Percentiles rank a stretch among this genome's conserved stretches.
These are phyloP conservation scores for Geosmithia flava DNA, from an alignment of 2,329 filamentous ascomycete genomes.

Conservation along the genomic window DNA sequence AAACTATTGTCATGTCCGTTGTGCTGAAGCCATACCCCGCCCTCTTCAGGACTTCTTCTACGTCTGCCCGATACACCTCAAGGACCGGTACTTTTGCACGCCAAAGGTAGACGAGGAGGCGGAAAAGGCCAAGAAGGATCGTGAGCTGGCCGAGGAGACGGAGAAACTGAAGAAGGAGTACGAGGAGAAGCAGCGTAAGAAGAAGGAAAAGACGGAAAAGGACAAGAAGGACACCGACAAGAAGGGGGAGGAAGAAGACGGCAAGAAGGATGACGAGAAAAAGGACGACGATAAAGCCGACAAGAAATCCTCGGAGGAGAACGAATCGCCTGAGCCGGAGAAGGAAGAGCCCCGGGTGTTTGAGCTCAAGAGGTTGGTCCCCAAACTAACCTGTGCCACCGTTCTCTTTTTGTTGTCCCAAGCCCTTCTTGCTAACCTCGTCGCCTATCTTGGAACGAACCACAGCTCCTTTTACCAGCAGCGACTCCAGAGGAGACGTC, in stretches of 20 bases:
- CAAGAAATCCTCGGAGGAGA: not conserved
- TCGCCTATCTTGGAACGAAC: not conserved
- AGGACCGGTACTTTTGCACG: conserved; percentile 69
- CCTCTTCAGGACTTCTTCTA: conserved; percentile 90
- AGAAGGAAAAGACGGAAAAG: conserved; percentile 52
- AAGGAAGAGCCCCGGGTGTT: conserved; percentile 72
- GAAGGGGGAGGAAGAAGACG: conserved; percentile 26
- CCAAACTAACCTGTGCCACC: not conserved
- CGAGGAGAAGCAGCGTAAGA: conserved; percentile 57
- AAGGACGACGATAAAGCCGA: conserved; percentile 10
- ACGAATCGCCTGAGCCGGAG: conserved; percentile 4
- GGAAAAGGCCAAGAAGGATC: conserved; percentile 46
- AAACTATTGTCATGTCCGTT: not conserved
- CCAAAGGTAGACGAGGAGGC: conserved; percentile 61
- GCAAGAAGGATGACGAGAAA: conserved; percentile 21
- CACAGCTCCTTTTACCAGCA: conserved; percentile 64
- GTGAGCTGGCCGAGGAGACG: conserved; percentile 51
- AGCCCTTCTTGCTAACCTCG: not conserved
- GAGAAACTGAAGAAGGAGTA: conserved; percentile 63
- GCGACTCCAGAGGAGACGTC: conserved; percentile 59
- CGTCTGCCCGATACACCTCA: conserved; percentile 71
- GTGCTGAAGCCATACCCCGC: no score
- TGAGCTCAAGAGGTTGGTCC: conserved; percentile 61
- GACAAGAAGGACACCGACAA: conserved; percentile 34
- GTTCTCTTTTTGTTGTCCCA: no score